Base-by-base conservation (phyloP, 768 basidiomycete genomes). In the Mycena albidolilacea region DNA sequence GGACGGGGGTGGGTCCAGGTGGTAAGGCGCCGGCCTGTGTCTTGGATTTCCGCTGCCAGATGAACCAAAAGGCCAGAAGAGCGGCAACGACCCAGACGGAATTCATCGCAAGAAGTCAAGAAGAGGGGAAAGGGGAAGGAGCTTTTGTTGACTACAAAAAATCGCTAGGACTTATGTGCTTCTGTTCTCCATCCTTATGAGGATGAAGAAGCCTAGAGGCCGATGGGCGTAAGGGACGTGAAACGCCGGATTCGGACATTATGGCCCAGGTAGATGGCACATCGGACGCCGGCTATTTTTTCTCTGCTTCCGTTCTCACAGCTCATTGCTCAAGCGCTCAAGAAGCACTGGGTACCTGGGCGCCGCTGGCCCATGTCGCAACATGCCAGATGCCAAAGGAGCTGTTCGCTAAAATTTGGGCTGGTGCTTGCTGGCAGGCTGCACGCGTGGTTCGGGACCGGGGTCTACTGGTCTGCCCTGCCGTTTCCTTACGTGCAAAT, bases 1-100 rank as follows among this genome's bases (percentile, higher is more conserved):
- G 92, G 69, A 92, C 79, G 0, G 91, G 90, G 73, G 85, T 88
- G 67, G 93, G 93, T 30, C 93, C 93, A 69, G 93, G 92, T 46
- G 92, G 92, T 38, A 89, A 80, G 65, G 86, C 84, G 50, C 81
- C 81, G 67, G 80, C 69, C 75, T 81, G 80, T 81, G 81, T 73
- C 81, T 83, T 85, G 81, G 82, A 74, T 83, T 85, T 87, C 77
- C 84, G 84, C 80, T 84, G 79, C 83, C 83, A 86, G 67, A 85
- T 75, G 76, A 81, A 82, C 76, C 83, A 76, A 74, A 83, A 77
- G 79, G 83, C 78, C 74, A 86, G 80, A 80, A 86, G 78, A 64
- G 82, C 79, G 50, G 79, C 81, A 55, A 43, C 50, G 17, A 61
- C 58, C 63, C 67, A 65, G 64, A 46, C 21, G 63, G 68, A 60